These are phyloP conservation scores for Fusarium sp. DNA, from an alignment of 2,329 filamentous ascomycete species.

Conservation along the genomic window DNA sequence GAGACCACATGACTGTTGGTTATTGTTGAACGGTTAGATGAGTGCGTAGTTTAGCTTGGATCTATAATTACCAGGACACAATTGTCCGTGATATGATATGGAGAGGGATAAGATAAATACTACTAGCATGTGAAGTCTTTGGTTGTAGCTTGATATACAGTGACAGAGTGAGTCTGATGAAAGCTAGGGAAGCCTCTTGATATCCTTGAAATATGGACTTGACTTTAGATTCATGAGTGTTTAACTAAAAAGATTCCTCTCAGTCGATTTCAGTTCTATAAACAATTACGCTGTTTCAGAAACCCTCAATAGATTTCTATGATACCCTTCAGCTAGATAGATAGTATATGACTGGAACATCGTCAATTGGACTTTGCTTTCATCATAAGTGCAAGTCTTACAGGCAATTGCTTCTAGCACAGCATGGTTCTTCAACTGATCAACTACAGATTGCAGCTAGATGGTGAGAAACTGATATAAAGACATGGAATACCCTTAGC, in stretches of 20 bases:
- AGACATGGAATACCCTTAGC: background rate
- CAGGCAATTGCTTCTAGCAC: background rate
- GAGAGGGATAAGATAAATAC: background rate
- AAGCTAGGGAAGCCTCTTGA: background rate
- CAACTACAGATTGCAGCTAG: background rate
- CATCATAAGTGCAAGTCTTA: background rate
- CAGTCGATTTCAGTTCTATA: background rate
- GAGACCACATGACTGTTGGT: constrained; percentile 9
- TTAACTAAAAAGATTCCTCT: background rate
- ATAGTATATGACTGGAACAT: background rate
- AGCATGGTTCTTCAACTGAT: background rate
- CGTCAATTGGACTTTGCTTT: background rate
- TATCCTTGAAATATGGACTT: background rate
- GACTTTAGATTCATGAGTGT: background rate
- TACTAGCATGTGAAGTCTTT: background rate
- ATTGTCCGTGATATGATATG: background rate
- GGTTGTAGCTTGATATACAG: background rate
- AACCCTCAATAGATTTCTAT: background rate
- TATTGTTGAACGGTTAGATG: background rate
- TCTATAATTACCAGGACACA: background rate
- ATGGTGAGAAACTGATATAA: background rate
- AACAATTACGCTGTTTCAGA: background rate
- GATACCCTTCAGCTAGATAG: background rate
- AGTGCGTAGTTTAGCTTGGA: background rate
- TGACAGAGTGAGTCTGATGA: background rate